phyloP scores from a whole-genome alignment of 164 flowering plant genomes.

The Warburgia ugandensis region DNA sequence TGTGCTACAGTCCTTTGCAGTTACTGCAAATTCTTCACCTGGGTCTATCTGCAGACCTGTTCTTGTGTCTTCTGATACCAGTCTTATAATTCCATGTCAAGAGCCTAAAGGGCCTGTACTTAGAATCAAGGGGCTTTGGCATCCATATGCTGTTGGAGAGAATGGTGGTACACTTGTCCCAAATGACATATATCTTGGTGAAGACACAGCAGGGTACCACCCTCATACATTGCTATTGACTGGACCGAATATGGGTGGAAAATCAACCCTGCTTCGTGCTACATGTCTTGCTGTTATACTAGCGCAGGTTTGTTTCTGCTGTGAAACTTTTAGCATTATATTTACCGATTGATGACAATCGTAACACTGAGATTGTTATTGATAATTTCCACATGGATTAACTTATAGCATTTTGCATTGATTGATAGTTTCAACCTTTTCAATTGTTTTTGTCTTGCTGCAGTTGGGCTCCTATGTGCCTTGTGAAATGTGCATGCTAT shows the following conservation, averaged over 20 bases:
- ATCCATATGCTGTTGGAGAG: slow-evolving; percentile 81
- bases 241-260: slow-evolving; percentile 99
- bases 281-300: slow-evolving; percentile 81
- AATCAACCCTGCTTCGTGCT: slow-evolving; percentile 95
- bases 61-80: slow-evolving; percentile 36
- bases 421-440: too few species aligned
- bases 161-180: slow-evolving; percentile 63
- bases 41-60: slow-evolving; percentile 75
- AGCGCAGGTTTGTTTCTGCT: slow-evolving; percentile 61
- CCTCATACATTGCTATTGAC: slow-evolving; percentile 75
- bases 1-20: slow-evolving; percentile 82
- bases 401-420: too few species aligned
- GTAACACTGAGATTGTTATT: too few species aligned
- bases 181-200: slow-evolving; percentile 79
- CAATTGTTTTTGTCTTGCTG: slow-evolving; percentile 9
- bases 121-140: slow-evolving; percentile 75
- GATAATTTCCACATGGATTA: too few species aligned
- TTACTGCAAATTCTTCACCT: slow-evolving; percentile 45
- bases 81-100: slow-evolving; percentile 11
- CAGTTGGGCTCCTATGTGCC: slow-evolving; percentile 96
- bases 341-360: too few species aligned
- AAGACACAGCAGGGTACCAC: slow-evolving; percentile 32
- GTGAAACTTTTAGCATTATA: background rate
- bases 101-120: slow-evolving; percentile 50
- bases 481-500: slow-evolving; percentile 58